phyloP scores from a whole-genome alignment of 768 basidiomycete genomes.

The Mrakia hoshinonis region DNA sequence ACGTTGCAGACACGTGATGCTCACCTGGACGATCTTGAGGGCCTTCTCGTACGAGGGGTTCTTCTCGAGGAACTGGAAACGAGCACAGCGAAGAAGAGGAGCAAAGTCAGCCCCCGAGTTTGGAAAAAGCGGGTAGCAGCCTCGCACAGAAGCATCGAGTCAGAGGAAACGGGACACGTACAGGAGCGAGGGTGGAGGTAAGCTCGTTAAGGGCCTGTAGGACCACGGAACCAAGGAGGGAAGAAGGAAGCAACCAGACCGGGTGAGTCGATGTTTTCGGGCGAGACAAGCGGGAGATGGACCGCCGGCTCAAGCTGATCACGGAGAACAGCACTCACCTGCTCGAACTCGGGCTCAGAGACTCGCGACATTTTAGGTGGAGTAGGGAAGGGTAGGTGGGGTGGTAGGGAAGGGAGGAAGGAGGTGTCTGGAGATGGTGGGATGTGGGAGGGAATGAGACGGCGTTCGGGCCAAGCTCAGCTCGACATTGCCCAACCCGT shows the following conservation, averaged over 20 bases:
- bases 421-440: not conserved
- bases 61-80: slow-evolving; percentile 50
- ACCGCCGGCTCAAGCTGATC: not conserved
- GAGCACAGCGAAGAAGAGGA: not conserved
- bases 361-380: slow-evolving; percentile 40
- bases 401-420: not conserved
- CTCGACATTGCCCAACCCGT: not conserved
- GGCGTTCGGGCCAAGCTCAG: not conserved
- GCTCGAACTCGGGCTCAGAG: slow-evolving; percentile 62
- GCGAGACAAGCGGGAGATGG: not conserved
- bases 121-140: not conserved
- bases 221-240: not conserved
- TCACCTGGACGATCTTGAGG: slow-evolving; percentile 47
- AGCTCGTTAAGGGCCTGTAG: slow-evolving; percentile 60
- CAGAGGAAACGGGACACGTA: slow-evolving; percentile 29
- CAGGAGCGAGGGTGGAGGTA: slow-evolving; percentile 51
- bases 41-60: slow-evolving; percentile 62
- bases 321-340: slow-evolving; percentile 41
- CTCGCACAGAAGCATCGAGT: not conserved
- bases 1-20: not conserved
- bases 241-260: not conserved
- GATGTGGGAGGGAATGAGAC: not conserved
- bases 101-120: not conserved
- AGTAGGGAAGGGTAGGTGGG: slow-evolving; percentile 12
- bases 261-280: not conserved